Conservation (phyloP, 2,329 filamentous ascomycete genomes). For the Phyllosticta capitalensis region DNA sequence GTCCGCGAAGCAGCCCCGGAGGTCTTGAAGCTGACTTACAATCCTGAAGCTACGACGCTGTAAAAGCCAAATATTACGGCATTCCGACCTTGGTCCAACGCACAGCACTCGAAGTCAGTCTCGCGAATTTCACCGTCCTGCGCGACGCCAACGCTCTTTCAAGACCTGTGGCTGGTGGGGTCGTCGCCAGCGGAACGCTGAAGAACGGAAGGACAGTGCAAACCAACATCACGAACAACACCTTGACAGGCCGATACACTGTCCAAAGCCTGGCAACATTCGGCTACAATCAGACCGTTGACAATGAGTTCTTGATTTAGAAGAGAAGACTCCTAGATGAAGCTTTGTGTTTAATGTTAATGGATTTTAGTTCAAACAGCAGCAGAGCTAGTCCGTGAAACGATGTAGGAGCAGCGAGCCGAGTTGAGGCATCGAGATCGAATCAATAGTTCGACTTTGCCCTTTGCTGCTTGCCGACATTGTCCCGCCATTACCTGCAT, state of each 20-base stretch:
- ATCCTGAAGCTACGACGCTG: constrained; percentile 19
- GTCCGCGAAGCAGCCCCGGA: constrained; percentile 10
- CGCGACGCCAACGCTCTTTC: constrained; percentile 51
- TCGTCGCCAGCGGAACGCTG: constrained; percentile 48
- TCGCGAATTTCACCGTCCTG: constrained; percentile 62
- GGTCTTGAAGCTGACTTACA: constrained; percentile 11
- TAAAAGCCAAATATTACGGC: constrained; percentile 58
- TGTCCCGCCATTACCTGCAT: background rate
- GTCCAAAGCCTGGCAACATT: constrained; percentile 2
- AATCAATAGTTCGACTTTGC: background rate
- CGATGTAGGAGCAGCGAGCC: background rate
- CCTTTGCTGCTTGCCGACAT: background rate
- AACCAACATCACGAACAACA: constrained; percentile 27
- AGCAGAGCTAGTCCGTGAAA: background rate
- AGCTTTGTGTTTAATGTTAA: background rate
- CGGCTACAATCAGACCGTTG: constrained; percentile 5
- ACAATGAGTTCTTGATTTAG: background rate
- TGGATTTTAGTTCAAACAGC: background rate
- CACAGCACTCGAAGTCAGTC: constrained; percentile 54
- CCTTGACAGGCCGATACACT: constrained; percentile 22
- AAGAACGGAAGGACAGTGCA: constrained; percentile 34
- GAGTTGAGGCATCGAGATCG: background rate
- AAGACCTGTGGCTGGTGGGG: constrained; percentile 39
- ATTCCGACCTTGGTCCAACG: constrained; percentile 49
- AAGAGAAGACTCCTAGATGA: background rate